A percentile compares a stretch with the other conserved stretches of the same genome.
These are phyloP conservation scores for Syncephalis plumigaleata DNA, from an alignment of 371 early-diverging fungal genomes.

Conservation along the genomic window DNA sequence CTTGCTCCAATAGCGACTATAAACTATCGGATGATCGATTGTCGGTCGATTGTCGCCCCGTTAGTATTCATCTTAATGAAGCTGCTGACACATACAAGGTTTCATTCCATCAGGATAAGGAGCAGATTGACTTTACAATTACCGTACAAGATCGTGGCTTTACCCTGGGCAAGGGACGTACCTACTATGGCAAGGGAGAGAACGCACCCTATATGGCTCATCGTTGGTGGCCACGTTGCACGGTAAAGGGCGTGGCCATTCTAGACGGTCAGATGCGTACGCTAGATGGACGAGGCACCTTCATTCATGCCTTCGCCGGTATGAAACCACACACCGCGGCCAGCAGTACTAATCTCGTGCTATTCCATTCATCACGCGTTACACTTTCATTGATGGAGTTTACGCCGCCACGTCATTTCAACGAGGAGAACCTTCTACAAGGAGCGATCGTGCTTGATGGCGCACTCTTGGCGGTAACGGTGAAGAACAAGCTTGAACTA, in stretches of 20 bases:
- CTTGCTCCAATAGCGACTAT: conserved; percentile 35
- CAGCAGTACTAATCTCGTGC: conserved; percentile 68
- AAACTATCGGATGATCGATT: conserved; percentile 45
- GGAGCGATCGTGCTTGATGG: conserved; percentile 51
- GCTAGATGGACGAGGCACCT: conserved; percentile 52
- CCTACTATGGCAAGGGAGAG: conserved; percentile 41
- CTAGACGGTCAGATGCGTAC: conserved; percentile 43
- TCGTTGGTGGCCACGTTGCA: conserved; percentile 67
- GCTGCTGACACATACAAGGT: conserved; percentile 27
- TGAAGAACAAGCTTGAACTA: conserved; percentile 45
- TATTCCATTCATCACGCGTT: conserved; percentile 26
- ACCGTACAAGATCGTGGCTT: conserved; percentile 46
- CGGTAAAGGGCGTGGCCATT: conserved; percentile 48
- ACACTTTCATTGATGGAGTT: conserved; percentile 46
- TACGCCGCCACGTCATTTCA: conserved; percentile 57
- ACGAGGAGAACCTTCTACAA: conserved; percentile 47
- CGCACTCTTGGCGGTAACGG: conserved; percentile 47
- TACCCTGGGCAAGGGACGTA: conserved; percentile 67
- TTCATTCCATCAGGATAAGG: conserved; percentile 29
- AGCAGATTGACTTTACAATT: conserved; percentile 44
- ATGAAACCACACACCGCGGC: conserved; percentile 75
- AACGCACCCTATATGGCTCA: conserved; percentile 44
- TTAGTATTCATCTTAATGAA: conserved; percentile 39
- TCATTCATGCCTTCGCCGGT: conserved; percentile 67
- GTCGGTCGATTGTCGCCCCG: conserved; percentile 48